Percentiles rank a stretch among this genome's conserved stretches.
These are phyloP conservation scores for Samsoniella hepiali DNA, from an alignment of 2,329 filamentous ascomycete genomes.

Conservation along the genomic window DNA sequence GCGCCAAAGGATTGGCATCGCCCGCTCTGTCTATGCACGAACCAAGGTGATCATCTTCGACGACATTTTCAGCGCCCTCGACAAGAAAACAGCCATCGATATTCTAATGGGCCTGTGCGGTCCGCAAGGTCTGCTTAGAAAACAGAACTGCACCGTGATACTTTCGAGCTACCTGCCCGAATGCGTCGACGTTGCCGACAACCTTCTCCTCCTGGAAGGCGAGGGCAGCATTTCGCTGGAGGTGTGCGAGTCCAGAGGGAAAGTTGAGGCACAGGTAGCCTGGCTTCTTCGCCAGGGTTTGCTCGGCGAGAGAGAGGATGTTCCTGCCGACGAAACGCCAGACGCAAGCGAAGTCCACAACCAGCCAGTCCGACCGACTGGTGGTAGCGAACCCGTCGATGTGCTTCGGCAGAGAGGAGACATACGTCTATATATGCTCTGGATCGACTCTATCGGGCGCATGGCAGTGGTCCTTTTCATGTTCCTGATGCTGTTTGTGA, in stretches of 20 bases:
- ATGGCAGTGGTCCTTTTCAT: not conserved
- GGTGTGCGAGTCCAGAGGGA: not conserved
- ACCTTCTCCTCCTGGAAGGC: constrained; percentile 1
- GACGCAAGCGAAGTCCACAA: not conserved
- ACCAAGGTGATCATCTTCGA: not conserved
- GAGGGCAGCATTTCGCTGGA: not conserved
- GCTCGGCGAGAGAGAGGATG: not conserved
- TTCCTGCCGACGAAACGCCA: not conserved
- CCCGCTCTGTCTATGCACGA: not conserved
- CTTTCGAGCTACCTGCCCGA: not conserved
- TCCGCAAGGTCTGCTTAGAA: not conserved
- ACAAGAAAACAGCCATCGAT: not conserved
- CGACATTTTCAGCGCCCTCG: not conserved
- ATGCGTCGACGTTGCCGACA: constrained; percentile 2
- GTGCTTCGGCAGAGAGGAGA: not conserved
- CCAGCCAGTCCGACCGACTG: not conserved
- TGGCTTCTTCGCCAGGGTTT: not conserved
- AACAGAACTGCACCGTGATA: not conserved
- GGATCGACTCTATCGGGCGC: not conserved
- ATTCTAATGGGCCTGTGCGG: not conserved
- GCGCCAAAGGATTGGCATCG: constrained; percentile 1
- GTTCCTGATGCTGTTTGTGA: not conserved
- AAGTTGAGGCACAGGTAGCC: not conserved
- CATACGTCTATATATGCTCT: not conserved
- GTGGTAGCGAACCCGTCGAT: not conserved